Evolutionary conservation across 1,139 yeast species (phyloP), one percentile per base, ranked within the genome.

Genomic region (Debaryomyces udenii): DNA sequence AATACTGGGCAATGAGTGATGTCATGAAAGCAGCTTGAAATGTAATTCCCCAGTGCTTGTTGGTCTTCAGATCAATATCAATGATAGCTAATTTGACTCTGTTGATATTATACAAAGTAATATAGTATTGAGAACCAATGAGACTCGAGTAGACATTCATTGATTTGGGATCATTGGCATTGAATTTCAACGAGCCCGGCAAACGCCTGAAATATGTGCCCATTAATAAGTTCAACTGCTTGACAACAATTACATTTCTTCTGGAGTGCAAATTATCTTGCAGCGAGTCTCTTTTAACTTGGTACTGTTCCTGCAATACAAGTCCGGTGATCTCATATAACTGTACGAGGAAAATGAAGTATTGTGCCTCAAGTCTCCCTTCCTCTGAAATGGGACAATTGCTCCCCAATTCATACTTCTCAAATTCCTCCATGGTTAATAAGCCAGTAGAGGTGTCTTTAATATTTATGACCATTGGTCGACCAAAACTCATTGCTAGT

Each of bases 161-260:
- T 10, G 46, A 36, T 11, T 31, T 31, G 3, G 45, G 42, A 27
- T 40, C 39, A 22, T 45, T 34, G 4, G 41, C 13, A 14, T 39
- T 31, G 34, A 47, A 50, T 24, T 30, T 38, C 5, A 50, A 42
- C 2, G 29, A 13, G 3, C 23, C 32, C 1, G 54, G 52, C 4
- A 50, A 36, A 9, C 39, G 35, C 6, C 24, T 37, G 36, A 44
- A 41, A 29, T 44, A 44, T 10, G 14, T 27, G 3, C 43, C 48
- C 51, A 49, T 46, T 13, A 49, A 33, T 35, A 43, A 39, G 29
- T 47, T 49, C 35, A 41, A 40, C 11, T 49, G 52, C 28, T 44
- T 43, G 18, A 46, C 46, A n/a, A 43, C 45, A 7, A 39, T 41
- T 15, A 34, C 22, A 28, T 34, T 40, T 20, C 52, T 39, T 20